A percentile compares a stretch with the other conserved stretches of the same genome.
These are phyloP conservation scores for Thalassiosira hispida DNA, from an alignment of 352 stramenopile species.

Conservation along the genomic window DNA sequence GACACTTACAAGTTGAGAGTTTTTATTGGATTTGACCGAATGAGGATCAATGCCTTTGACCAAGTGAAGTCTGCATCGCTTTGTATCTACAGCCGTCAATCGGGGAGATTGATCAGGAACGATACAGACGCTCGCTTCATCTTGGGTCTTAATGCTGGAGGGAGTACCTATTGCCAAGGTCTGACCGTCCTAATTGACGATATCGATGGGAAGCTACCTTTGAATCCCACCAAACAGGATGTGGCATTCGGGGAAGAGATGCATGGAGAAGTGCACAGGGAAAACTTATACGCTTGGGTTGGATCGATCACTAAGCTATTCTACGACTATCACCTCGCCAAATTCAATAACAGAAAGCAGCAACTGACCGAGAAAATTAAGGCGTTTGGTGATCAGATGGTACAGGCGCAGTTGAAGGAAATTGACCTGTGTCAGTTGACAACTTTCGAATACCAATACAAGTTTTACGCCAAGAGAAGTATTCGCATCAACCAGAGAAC, in stretches of 20 bases:
- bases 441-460: slow-evolving; percentile 16
- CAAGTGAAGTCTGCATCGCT: slow-evolving; percentile 25
- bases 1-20: slow-evolving; percentile 28
- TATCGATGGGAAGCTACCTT: slow-evolving; percentile 51
- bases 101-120: slow-evolving; percentile 60
- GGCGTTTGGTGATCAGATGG: slow-evolving; percentile 7
- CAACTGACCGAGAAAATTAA: slow-evolving; percentile 34
- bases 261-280: slow-evolving; percentile 54
- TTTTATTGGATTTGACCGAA: slow-evolving; percentile 48
- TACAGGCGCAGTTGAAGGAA: slow-evolving; percentile 6
- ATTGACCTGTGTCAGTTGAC: slow-evolving; percentile 35
- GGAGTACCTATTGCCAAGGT: slow-evolving; percentile 50
- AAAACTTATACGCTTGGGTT: slow-evolving; percentile 54
- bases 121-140: slow-evolving; percentile 41
- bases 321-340: slow-evolving; percentile 48
- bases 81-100: slow-evolving; percentile 62
- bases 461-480: slow-evolving; percentile 1
- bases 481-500: background rate
- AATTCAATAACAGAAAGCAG: slow-evolving; percentile 35
- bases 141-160: slow-evolving; percentile 30
- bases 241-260: slow-evolving; percentile 49
- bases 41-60: slow-evolving; percentile 9
- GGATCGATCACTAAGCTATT: slow-evolving; percentile 44
- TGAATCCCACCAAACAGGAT: slow-evolving; percentile 71
- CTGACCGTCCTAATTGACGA: slow-evolving; percentile 70